Conservation (phyloP, 129 eudicot genomes). For the carrot (Daucus carota) region DH1_v3.0 NC_030389.2:6244501-6245000, state of each 20-base stretch:
- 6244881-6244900: slow-evolving; percentile 14
- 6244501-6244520: too few species aligned
- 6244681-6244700: background rate
- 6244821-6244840: slow-evolving; percentile 10
- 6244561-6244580: too few species aligned
- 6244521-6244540: too few species aligned
- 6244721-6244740: slow-evolving; percentile 9
- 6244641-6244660: too few species aligned
- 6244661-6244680: background rate
- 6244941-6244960: background rate
- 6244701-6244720: slow-evolving; percentile 1
- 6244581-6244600: too few species aligned
- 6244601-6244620: too few species aligned
- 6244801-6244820: slow-evolving; percentile 14
- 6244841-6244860: slow-evolving; percentile 13
- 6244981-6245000: background rate
- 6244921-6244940: slow-evolving; percentile 8
- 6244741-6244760: slow-evolving; percentile 14
- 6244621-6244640: too few species aligned
- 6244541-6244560: too few species aligned
- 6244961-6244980: background rate
- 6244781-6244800: slow-evolving; percentile 17
- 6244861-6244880: slow-evolving; percentile 16
- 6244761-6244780: slow-evolving; percentile 3
- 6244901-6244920: slow-evolving; percentile 1